A percentile compares a stretch with the other conserved stretches of the same genome.
Evolutionary conservation across 208 protist species (phyloP).

Genomic region (Zelonia costaricensis): DNA sequence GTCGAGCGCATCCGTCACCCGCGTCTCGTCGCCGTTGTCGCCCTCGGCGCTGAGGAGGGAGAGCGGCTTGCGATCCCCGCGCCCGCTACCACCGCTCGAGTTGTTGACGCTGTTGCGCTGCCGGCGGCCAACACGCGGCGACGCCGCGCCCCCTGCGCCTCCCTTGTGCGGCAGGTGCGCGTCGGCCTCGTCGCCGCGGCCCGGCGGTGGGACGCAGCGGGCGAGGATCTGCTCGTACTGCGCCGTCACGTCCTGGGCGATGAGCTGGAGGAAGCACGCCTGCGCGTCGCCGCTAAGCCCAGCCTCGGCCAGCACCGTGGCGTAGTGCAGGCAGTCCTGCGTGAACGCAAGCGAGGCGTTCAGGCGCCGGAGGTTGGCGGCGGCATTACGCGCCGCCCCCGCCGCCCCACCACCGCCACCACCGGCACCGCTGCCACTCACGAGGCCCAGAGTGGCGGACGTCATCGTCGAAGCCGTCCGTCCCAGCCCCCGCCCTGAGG

Average conservation of each 20-base stretch:
- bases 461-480: neutral
- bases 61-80: conserved; percentile 1
- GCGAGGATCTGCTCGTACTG: conserved; percentile 19
- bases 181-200: no score
- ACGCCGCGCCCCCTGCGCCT: no score
- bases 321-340: conserved; percentile 25
- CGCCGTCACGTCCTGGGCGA: conserved; percentile 25
- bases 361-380: conserved; percentile 19
- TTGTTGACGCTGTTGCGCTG: neutral
- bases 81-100: conserved; percentile 1
- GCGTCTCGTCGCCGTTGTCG: neutral
- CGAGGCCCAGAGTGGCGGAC: no score
- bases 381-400: neutral
- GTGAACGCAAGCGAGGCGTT: conserved; percentile 18
- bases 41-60: neutral
- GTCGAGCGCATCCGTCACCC: conserved; percentile 18
- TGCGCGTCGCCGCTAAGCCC: conserved; percentile 27
- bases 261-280: conserved; percentile 20
- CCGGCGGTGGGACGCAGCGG: conserved; percentile 26
- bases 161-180: no score
- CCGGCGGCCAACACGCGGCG: neutral
- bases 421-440: no score
- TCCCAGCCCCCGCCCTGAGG: neutral
- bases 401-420: neutral
- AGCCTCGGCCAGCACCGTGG: conserved; percentile 16